A percentile compares a stretch with the other conserved stretches of the same genome.
These are phyloP conservation scores for Colletotrichum paranaense DNA, from an alignment of 2,329 filamentous ascomycete genomes.

Conservation along the genomic window DNA sequence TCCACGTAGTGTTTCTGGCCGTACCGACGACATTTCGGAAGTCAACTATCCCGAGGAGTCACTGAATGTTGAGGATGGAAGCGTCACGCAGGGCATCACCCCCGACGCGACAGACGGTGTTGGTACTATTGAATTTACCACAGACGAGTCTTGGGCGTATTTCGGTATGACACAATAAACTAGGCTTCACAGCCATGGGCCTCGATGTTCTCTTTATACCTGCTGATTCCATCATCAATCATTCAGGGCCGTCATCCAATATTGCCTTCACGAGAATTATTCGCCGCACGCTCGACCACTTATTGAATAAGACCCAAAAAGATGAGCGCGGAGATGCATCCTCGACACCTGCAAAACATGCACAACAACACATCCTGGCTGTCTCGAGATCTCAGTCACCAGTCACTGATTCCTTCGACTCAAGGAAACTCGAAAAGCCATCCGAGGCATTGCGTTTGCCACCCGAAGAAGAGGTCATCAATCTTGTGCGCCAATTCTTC, in stretches of 20 bases:
- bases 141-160: conserved; percentile 36
- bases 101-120: conserved; percentile 40
- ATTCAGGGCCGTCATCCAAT: conserved; percentile 38
- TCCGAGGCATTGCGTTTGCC: conserved; percentile 34
- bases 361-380: conserved; percentile 8
- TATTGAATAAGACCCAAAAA: conserved; percentile 6
- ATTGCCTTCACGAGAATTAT: conserved; percentile 40
- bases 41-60: background rate
- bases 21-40: background rate
- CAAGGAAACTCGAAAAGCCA: conserved; percentile 14
- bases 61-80: conserved; percentile 30
- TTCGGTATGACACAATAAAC: conserved; percentile 34
- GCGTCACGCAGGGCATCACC: conserved; percentile 25
- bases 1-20: background rate
- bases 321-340: background rate
- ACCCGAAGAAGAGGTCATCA: conserved; percentile 32
- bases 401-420: conserved; percentile 13
- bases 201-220: background rate
- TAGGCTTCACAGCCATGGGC: too few species aligned
- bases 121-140: conserved; percentile 39
- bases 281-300: conserved; percentile 33
- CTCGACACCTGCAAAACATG: background rate
- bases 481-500: conserved; percentile 41
- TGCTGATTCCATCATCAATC: background rate
- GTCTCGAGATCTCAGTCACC: conserved; percentile 25